Base-by-base conservation (phyloP, 1,284 basidiomycete species). In the Pseudozyma hubeiensis region DNA sequence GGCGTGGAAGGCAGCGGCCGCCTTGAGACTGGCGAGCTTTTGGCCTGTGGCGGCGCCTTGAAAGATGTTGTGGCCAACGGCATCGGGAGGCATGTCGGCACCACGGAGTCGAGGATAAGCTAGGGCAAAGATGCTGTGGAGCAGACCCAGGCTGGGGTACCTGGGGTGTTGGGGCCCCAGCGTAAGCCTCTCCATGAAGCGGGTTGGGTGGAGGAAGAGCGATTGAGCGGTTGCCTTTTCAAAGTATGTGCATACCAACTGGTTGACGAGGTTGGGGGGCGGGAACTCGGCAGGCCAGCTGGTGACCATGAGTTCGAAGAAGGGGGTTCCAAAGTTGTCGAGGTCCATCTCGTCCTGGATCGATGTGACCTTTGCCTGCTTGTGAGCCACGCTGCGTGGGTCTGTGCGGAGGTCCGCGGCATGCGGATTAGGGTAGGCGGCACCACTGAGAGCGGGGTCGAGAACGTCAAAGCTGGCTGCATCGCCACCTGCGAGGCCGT, bases 221-320 rank as follows among this genome's bases (percentile, higher is more conserved):
- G 70, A 65, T 53, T 75, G 68, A 6, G 60, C 64, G 4, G 58
- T 33, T 24, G 63, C 54, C 34, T 63, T 60, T 19, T 74, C 73
- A 35, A 78, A 76, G 41, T 74, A 78, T 41, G 61, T 67, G 10
- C 56, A 58, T 44, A 77, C 74, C 39, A 80, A 53, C 56, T 64
- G 61, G 49, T 70, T 64, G 53, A 80, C 76, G 47, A 71, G 65
- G 43, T 66, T 62, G 34, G 76, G 73, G 9, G 78, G 69, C 2
- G 78, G 78, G 41, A 80, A 78, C 47, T 80, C 78, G 13, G 70
- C 52, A 17, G 78, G 78, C 78, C 78, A 80, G 60, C 64, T 69
- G 11, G 76, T 64, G 39, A 77, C 62, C 56, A 78, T 69, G 48
- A 80, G 69, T 56, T 79, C 66, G 37, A 71, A 62, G 9, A 79